A percentile compares a stretch with the other conserved stretches of the same genome.
Conservation (phyloP, 345 rosid species). For the Anacardium occidentale region DNA sequence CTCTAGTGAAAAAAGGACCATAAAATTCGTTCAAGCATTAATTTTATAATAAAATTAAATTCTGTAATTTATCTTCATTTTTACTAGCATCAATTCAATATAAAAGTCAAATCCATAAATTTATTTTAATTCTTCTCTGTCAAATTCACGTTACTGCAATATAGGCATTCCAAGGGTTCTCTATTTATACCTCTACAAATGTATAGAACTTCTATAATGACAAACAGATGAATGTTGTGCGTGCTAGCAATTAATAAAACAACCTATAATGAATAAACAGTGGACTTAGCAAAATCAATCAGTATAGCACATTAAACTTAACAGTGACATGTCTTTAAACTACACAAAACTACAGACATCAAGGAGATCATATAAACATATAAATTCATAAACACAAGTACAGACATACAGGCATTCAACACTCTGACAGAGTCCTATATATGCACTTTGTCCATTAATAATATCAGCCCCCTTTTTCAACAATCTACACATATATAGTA, state of each 20-base stretch:
- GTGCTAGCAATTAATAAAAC: not conserved
- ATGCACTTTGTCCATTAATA: not conserved
- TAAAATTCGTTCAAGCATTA: not conserved
- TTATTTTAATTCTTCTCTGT: not conserved
- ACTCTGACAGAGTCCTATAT: not conserved
- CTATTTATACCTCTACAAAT: not conserved
- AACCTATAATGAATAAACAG: not conserved
- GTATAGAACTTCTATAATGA: not conserved
- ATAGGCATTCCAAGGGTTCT: not conserved
- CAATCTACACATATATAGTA: not conserved
- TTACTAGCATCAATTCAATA: not conserved
- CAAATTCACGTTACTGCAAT: not conserved
- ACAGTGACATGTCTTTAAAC: not conserved
- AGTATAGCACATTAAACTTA: not conserved
- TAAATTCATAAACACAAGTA: not conserved
- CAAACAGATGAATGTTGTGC: not conserved
- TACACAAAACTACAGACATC: not conserved
- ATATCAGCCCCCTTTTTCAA: not conserved
- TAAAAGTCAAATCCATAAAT: not conserved
- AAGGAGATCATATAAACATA: slow-evolving; percentile 7
- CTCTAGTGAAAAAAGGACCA: not conserved
- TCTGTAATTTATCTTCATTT: too few relatives aligned
- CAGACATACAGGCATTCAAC: not conserved
- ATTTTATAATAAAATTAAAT: too few relatives aligned
- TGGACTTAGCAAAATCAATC: slow-evolving; percentile 1